These are phyloP conservation scores for Stylosanthes scabra DNA, from an alignment of 331 rosid species.

Conservation along the genomic window DNA sequence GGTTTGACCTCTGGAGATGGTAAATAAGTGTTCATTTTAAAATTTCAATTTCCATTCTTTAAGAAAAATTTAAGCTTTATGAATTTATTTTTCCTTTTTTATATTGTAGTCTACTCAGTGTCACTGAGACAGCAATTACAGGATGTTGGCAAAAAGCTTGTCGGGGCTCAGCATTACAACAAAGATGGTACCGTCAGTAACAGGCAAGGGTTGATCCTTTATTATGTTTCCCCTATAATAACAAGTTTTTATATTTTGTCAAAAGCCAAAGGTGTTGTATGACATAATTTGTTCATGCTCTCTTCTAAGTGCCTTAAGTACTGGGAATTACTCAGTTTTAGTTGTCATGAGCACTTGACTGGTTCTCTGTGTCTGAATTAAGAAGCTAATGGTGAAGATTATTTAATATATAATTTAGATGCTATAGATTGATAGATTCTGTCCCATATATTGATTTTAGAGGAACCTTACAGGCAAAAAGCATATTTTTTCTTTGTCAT, in stretches of 20 bases:
- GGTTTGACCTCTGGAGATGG: constrained; percentile 96
- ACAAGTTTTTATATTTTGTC: background rate
- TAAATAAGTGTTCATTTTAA: constrained; percentile 39
- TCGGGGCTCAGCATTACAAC: constrained; percentile 93
- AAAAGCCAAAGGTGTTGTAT: background rate
- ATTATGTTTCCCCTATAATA: background rate
- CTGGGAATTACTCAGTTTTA: background rate
- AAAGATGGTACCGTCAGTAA: constrained; percentile 93
- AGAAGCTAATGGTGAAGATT: too few relatives aligned
- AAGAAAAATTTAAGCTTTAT: constrained; percentile 34
- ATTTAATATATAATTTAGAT: too few relatives aligned
- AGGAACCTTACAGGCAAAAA: too few relatives aligned
- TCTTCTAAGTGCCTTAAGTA: background rate
- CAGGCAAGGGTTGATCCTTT: constrained; percentile 67
- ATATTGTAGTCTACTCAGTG: constrained; percentile 84
- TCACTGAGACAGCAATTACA: constrained; percentile 99
- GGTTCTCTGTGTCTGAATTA: too few relatives aligned
- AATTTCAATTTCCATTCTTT: constrained; percentile 28
- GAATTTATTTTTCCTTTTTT: constrained; percentile 46
- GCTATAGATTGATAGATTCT: too few relatives aligned
- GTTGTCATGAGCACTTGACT: background rate
- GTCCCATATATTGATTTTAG: too few relatives aligned
- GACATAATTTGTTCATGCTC: constrained; percentile 21
- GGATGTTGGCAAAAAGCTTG: constrained; percentile 98
- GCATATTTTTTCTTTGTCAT: too few relatives aligned